phyloP scores from a whole-genome alignment of 2,329 filamentous ascomycete genomes.

The Dendryphion nanum region DNA sequence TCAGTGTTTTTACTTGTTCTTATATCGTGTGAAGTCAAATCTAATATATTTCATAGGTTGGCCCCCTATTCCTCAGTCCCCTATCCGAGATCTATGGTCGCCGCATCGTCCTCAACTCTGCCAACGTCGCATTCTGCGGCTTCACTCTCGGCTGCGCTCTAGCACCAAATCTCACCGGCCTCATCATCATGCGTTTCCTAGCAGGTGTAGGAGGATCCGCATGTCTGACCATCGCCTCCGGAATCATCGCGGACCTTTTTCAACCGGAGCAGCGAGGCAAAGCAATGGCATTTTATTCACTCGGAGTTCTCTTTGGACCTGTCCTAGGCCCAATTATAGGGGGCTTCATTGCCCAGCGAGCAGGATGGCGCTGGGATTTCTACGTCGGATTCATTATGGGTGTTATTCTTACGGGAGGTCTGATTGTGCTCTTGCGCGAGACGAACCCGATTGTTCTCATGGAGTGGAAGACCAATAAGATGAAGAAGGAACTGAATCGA shows the following conservation, averaged over 20 bases:
- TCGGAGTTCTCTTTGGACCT: conserved; percentile 33
- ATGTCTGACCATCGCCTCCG: conserved; percentile 35
- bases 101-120: conserved; percentile 26
- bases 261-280: conserved; percentile 30
- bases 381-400: conserved; percentile 33
- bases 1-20: background rate
- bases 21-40: too few species aligned
- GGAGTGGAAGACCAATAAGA: conserved; percentile 57
- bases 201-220: conserved; percentile 30
- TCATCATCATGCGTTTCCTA: conserved; percentile 36
- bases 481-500: conserved; percentile 44
- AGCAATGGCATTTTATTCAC: conserved; percentile 28
- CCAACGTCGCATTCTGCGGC: conserved; percentile 51
- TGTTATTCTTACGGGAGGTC: conserved; percentile 20
- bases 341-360: conserved; percentile 35
- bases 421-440: conserved; percentile 45
- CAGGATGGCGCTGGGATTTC: conserved; percentile 37
- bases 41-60: too few species aligned
- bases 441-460: conserved; percentile 50
- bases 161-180: conserved; percentile 30
- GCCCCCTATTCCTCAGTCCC: conserved; percentile 32
- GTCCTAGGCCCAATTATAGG: conserved; percentile 33
- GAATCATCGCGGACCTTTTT: conserved; percentile 37
- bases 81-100: conserved; percentile 37
- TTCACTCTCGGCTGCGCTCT: conserved; percentile 49